phyloP scores from a whole-genome alignment of 179 eudicot genomes.

The Camellia oleifera region DNA sequence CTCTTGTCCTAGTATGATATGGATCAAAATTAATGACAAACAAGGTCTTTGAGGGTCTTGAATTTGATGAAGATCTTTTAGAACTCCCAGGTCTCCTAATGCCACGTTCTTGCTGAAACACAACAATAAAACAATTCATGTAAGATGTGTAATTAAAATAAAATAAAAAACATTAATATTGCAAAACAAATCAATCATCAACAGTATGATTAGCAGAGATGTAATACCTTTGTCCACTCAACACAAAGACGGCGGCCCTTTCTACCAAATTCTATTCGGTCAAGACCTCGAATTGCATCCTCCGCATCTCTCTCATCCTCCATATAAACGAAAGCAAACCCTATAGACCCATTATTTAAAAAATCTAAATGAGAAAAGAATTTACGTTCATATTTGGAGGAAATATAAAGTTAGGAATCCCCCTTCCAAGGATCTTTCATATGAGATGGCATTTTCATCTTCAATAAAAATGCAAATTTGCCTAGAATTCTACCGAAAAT shows the following conservation, averaged over 20 bases:
- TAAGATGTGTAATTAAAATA: neutral
- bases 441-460: slow-evolving; percentile 10
- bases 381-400: neutral
- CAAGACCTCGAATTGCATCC: slow-evolving; percentile 77
- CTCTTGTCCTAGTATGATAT: slow-evolving; percentile 57
- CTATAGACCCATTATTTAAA: slow-evolving; percentile 20
- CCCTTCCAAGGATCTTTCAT: slow-evolving; percentile 12
- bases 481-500: slow-evolving; percentile 16
- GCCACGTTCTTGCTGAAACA: slow-evolving; percentile 60
- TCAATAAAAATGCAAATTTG: slow-evolving; percentile 1
- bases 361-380: neutral
- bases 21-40: slow-evolving; percentile 85
- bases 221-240: slow-evolving; percentile 82
- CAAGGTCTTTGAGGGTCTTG: slow-evolving; percentile 69
- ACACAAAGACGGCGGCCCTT: slow-evolving; percentile 89
- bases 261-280: slow-evolving; percentile 71
- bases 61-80: slow-evolving; percentile 45
- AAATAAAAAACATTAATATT: no score
- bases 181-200: neutral
- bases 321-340: slow-evolving; percentile 74
- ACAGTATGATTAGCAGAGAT: slow-evolving; percentile 1
- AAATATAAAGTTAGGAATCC: neutral
- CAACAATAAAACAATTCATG: neutral
- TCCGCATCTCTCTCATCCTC: slow-evolving; percentile 80
- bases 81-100: slow-evolving; percentile 46